Evolutionary conservation across 2,329 filamentous ascomycete species (phyloP).

Genomic region (Cytospora mali): DNA sequence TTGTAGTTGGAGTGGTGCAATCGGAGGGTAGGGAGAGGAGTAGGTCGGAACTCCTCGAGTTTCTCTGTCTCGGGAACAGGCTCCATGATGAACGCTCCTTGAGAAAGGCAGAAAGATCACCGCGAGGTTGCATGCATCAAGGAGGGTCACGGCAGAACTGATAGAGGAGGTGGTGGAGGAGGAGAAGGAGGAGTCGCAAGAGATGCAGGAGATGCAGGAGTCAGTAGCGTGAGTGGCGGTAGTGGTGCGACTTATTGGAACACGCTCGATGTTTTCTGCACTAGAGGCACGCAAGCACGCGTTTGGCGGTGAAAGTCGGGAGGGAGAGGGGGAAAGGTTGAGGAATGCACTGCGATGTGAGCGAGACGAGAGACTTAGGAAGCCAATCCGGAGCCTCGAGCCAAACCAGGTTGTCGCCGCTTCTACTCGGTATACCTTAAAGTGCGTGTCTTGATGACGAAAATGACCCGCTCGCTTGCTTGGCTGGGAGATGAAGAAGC

Average conservation of each 20-base stretch:
- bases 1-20: slow-evolving; percentile 43
- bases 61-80: slow-evolving; percentile 69
- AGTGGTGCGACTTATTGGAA: slow-evolving; percentile 8
- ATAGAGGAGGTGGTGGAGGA: slow-evolving; percentile 7
- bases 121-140: slow-evolving; percentile 8
- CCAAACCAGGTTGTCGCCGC: slow-evolving; percentile 16
- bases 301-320: slow-evolving; percentile 9
- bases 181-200: slow-evolving; percentile 6
- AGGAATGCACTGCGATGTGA: slow-evolving; percentile 8
- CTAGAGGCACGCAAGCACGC: slow-evolving; percentile 12
- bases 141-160: background rate
- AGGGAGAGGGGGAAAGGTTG: background rate
- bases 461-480: background rate
- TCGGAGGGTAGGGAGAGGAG: slow-evolving; percentile 58
- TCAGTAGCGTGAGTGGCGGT: slow-evolving; percentile 12
- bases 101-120: slow-evolving; percentile 21
- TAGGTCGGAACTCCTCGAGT: slow-evolving; percentile 66
- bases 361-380: background rate
- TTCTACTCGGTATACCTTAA: background rate
- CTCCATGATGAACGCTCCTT: slow-evolving; percentile 54
- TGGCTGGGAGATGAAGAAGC: background rate
- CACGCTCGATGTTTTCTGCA: background rate
- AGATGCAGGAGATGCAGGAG: slow-evolving; percentile 13
- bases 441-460: background rate
- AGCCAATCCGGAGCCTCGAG: slow-evolving; percentile 4